Evolutionary conservation across 495 filamentous ascomycete genomes (phyloP).

Genomic region (Lasiosphaeris hirsuta): DNA sequence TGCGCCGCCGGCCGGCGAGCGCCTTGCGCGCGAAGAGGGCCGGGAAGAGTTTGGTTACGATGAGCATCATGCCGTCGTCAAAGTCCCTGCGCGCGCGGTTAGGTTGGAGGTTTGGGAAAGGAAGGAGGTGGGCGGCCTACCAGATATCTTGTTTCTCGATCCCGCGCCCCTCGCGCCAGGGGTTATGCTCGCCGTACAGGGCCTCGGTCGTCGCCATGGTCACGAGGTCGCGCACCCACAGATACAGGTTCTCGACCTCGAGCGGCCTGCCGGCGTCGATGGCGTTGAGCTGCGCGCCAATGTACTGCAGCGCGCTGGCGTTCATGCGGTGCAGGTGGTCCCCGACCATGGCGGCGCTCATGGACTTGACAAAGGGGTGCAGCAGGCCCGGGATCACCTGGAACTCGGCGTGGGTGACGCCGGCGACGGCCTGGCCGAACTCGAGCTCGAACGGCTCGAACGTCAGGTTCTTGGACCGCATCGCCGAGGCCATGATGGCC

Average conservation of each 20-base stretch:
- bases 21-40: constrained; percentile 30
- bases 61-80: constrained; percentile 29
- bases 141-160: too few species aligned
- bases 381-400: not conserved
- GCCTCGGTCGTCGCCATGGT: constrained; percentile 27
- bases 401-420: not conserved
- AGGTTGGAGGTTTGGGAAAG: too few species aligned
- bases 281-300: constrained; percentile 7
- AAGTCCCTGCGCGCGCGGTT: constrained; percentile 17
- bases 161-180: constrained; percentile 18
- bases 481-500: constrained; percentile 2
- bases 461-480: constrained; percentile 6
- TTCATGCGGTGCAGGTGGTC: constrained; percentile 1
- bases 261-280: not conserved
- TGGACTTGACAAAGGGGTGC: not conserved
- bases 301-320: constrained; percentile 3
- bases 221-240: constrained; percentile 31
- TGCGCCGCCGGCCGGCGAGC: constrained; percentile 18
- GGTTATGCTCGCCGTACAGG: constrained; percentile 30
- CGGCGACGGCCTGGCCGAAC: constrained; percentile 5
- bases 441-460: not conserved
- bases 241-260: constrained; percentile 20
- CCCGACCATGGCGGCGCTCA: not conserved
- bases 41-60: constrained; percentile 27
- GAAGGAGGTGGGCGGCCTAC: too few species aligned